A percentile compares a stretch with the other conserved stretches of the same genome.
Evolutionary conservation across 148 eudicot genomes (phyloP).

Genomic region (Persicaria maculosa): DNA sequence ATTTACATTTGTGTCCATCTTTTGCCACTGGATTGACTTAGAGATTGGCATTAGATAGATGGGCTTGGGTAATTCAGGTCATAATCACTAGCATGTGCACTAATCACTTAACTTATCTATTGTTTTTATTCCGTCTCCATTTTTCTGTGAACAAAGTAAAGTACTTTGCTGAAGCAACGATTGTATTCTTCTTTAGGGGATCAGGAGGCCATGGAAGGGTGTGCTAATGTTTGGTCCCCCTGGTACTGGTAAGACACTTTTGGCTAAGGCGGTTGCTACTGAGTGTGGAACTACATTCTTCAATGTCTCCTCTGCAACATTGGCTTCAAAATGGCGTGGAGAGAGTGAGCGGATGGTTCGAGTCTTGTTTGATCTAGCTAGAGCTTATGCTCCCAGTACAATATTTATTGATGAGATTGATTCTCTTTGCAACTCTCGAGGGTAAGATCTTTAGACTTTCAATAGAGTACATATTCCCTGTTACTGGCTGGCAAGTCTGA

Average conservation of each 20-base stretch:
- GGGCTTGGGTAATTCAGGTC: not conserved
- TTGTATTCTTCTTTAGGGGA: conserved; percentile 49
- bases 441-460: conserved; percentile 38
- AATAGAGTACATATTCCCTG: not conserved
- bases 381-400: conserved; percentile 98
- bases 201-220: conserved; percentile 98
- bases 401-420: conserved; percentile 98
- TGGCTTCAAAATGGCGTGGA: conserved; percentile 99
- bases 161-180: not conserved
- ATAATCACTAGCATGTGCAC: not conserved
- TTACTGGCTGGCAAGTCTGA: not conserved
- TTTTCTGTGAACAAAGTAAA: not conserved
- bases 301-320: conserved; percentile 94
- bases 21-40: not conserved
- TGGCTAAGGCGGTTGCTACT: conserved; percentile 98
- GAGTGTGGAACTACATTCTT: conserved; percentile 98
- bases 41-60: not conserved
- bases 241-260: conserved; percentile 97
- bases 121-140: not conserved
- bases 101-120: not conserved
- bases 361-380: conserved; percentile 87
- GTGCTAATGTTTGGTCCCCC: conserved; percentile 99
- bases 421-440: conserved; percentile 95
- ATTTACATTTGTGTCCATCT: conserved; percentile 2
- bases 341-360: conserved; percentile 99